These are phyloP conservation scores for Cyclocybe aegerita DNA, from an alignment of 768 basidiomycete genomes.

Conservation along the genomic window DNA sequence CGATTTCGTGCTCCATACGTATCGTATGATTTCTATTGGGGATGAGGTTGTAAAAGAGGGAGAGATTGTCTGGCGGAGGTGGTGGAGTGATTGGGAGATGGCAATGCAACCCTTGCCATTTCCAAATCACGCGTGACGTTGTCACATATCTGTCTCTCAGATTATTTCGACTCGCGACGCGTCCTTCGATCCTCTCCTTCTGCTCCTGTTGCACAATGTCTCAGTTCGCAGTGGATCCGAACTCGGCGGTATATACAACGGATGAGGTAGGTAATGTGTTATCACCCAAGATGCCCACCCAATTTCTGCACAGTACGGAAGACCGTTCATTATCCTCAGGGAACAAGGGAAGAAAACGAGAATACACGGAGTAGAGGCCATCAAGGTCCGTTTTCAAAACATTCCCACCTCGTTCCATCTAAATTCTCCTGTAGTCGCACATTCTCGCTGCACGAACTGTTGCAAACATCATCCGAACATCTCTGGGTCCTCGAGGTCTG, in stretches of 20 bases:
- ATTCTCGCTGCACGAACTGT: constrained; percentile 95
- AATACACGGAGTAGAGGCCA: constrained; percentile 89
- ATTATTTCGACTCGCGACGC: constrained; percentile 23
- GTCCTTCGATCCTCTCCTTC: constrained; percentile 30
- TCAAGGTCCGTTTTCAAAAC: constrained; percentile 61
- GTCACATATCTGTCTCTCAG: constrained; percentile 26
- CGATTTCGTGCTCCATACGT: constrained; percentile 76
- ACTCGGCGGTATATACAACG: constrained; percentile 79
- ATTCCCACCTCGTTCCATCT: constrained; percentile 9
- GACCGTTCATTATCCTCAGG: constrained; percentile 96
- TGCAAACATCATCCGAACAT: constrained; percentile 92
- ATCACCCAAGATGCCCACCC: constrained; percentile 4
- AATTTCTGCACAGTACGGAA: constrained; percentile 64
- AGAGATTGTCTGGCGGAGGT: constrained; percentile 30
- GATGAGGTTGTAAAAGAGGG: constrained; percentile 24
- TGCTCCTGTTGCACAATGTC: constrained; percentile 16
- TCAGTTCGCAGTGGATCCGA: constrained; percentile 35
- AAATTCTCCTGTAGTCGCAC: constrained; percentile 60
- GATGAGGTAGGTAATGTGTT: constrained; percentile 60
- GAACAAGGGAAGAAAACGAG: constrained; percentile 93
- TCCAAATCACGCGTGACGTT: constrained; percentile 28
- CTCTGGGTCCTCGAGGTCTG: constrained; percentile 89
- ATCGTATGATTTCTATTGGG: constrained; percentile 26
- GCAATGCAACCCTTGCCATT: constrained; percentile 18
- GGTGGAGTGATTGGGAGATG: constrained; percentile 34